These are phyloP conservation scores for Corchorus capsularis DNA, from an alignment of 345 rosid genomes.

Conservation along the genomic window DNA sequence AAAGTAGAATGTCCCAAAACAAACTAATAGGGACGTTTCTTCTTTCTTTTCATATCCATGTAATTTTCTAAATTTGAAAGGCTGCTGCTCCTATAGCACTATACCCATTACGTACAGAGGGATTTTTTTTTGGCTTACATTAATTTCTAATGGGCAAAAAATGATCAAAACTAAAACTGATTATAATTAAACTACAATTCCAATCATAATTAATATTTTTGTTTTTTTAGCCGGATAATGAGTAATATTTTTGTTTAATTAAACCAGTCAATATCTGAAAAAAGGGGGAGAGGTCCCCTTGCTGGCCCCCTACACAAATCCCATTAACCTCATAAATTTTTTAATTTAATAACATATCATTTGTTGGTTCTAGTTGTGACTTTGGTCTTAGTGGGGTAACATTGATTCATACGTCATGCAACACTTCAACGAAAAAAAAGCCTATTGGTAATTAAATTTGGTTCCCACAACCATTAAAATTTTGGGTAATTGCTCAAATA, in stretches of 20 bases:
- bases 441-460: background rate
- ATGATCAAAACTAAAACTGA: too few species aligned
- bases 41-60: background rate
- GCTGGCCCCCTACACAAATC: slow-evolving; percentile 13
- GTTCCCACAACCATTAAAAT: too few species aligned
- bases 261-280: background rate
- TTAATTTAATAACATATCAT: too few species aligned
- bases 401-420: slow-evolving; percentile 27
- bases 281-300: background rate
- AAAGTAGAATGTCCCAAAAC: background rate
- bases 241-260: too few species aligned
- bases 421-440: slow-evolving; percentile 14
- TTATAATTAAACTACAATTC: too few species aligned
- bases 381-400: slow-evolving; percentile 13
- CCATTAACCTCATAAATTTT: slow-evolving; percentile 9
- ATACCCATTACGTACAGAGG: background rate
- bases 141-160: background rate
- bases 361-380: background rate
- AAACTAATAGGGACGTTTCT: too few species aligned
- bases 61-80: background rate
- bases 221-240: too few species aligned
- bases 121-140: background rate
- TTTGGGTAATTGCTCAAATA: too few species aligned
- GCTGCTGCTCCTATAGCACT: background rate
- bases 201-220: too few species aligned